Base-by-base conservation (phyloP, 2,329 filamentous ascomycete species). In the Balansia obtecta region DNA sequence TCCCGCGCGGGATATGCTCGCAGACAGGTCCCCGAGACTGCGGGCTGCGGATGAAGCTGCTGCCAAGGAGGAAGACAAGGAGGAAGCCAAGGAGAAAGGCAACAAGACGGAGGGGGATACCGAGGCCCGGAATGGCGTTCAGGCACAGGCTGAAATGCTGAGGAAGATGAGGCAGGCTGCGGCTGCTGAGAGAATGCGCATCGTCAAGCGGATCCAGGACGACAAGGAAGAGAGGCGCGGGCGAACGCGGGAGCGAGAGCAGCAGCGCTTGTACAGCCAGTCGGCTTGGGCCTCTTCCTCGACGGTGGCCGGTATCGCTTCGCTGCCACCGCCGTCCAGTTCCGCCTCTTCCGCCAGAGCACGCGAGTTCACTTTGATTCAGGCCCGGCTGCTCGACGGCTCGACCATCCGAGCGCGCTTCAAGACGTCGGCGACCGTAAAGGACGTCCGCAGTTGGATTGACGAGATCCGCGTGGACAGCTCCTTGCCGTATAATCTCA, bases 381-480 rank as follows among this genome's bases (percentile, higher is more conserved):
- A 93, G 59, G 79, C 95, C 16, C 80, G 90, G 8, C 72, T 95
- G 0, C 86, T 94, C 51, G 88, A 96, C 61, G 91, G 91, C 10
- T 83, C 82, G 11, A 89, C 82, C 1, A 77, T 96, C 16, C 81
- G 88, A 40, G 77, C 75, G 3, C 80, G 77, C 16, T 95, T 96
- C 64, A 71, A 79, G 11, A 79, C 81, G 20, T 69, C 70, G 2
- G 72, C 77, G 7, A 85, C 77, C 0, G 73, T 96, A 3, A 70
- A 65, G 7, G 78, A 87, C 42, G 82, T 97, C 1, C 78, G 91
- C 8, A 68, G 72, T 7, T 96, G 88, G 86, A 76, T 97, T 8
- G 86, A 91, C 50, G 70, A 75, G 51, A 72, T 77, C 37, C 72
- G 79, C 54, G 70, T 65, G 11, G 76, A 79, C 42, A 76, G 75